Evolutionary conservation across 225 moss, liverwort and hornwort species (phyloP).

Genomic region (Anthoceros angustus): DNA sequence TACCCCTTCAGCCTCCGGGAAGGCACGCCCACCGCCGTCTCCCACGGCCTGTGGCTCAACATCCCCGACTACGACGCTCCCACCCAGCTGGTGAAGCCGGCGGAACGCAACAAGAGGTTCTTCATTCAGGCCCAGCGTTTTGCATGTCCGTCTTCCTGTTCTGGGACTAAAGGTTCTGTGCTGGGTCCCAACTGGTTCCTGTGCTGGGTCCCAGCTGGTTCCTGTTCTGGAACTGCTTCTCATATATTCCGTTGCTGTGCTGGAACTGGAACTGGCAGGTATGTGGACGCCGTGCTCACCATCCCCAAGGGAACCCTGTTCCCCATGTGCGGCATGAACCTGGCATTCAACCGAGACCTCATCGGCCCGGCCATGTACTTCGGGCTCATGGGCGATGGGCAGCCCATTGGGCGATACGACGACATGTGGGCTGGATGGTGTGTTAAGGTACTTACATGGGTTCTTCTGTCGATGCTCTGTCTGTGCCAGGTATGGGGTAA

Average conservation of each 20-base stretch:
- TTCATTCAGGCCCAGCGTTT: neutral
- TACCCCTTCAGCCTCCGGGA: constrained; percentile 94
- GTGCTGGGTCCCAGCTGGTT: no score
- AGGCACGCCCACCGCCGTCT: constrained; percentile 70
- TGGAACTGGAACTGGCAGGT: constrained; percentile 14
- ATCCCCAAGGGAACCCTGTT: constrained; percentile 68
- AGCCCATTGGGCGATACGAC: constrained; percentile 48
- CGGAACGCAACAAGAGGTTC: constrained; percentile 59
- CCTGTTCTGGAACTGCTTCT: neutral
- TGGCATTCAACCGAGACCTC: constrained; percentile 31
- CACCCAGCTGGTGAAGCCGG: constrained; percentile 80
- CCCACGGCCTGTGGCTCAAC: constrained; percentile 74
- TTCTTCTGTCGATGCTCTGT: neutral
- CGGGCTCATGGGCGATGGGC: constrained; percentile 48
- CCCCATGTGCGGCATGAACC: constrained; percentile 92
- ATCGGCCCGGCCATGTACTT: constrained; percentile 50
- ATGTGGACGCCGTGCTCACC: constrained; percentile 76
- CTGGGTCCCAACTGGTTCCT: neutral
- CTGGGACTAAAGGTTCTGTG: neutral
- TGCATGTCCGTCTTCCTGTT: neutral
- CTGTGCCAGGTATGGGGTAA: neutral
- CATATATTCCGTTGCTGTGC: neutral
- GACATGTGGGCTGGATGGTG: constrained; percentile 61
- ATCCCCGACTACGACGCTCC: constrained; percentile 90
- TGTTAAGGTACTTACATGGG: constrained; percentile 18